These are phyloP conservation scores for Lasiosphaeria ovina DNA, from an alignment of 495 filamentous ascomycete species.

Conservation along the genomic window DNA sequence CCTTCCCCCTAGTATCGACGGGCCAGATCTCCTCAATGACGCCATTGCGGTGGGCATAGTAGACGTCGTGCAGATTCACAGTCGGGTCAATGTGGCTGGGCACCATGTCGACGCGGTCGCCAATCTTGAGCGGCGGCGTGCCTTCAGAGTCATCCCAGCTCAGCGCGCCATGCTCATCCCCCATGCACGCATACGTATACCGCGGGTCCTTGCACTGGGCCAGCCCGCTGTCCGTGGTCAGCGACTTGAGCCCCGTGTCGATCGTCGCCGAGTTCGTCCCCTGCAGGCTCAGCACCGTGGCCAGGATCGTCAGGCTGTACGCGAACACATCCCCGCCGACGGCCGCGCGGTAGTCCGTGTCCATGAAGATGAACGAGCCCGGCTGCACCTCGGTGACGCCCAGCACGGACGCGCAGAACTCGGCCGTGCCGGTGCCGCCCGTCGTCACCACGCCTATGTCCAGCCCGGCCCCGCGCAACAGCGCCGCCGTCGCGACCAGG, in stretches of 20 bases:
- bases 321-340: slow-evolving; percentile 22
- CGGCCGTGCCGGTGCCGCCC: slow-evolving; percentile 36
- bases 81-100: slow-evolving; percentile 21
- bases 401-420: slow-evolving; percentile 32
- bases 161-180: slow-evolving; percentile 18
- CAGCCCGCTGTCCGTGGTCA: slow-evolving; percentile 17
- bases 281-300: slow-evolving; percentile 15
- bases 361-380: slow-evolving; percentile 40
- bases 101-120: slow-evolving; percentile 20
- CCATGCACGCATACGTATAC: slow-evolving; percentile 5
- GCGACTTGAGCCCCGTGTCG: slow-evolving; percentile 16
- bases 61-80: slow-evolving; percentile 18
- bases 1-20: slow-evolving; percentile 17
- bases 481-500: slow-evolving; percentile 25
- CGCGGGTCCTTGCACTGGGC: slow-evolving; percentile 8
- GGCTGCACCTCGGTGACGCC: slow-evolving; percentile 37
- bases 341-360: slow-evolving; percentile 35
- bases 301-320: slow-evolving; percentile 27
- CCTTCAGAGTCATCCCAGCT: slow-evolving; percentile 8
- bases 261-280: slow-evolving; percentile 8
- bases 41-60: slow-evolving; percentile 15
- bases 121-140: neutral
- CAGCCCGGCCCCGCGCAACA: slow-evolving; percentile 25
- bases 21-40: slow-evolving; percentile 22
- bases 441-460: slow-evolving; percentile 33